phyloP scores from a whole-genome alignment of 2,329 filamentous ascomycete species.

The Fusarium sp. region DNA sequence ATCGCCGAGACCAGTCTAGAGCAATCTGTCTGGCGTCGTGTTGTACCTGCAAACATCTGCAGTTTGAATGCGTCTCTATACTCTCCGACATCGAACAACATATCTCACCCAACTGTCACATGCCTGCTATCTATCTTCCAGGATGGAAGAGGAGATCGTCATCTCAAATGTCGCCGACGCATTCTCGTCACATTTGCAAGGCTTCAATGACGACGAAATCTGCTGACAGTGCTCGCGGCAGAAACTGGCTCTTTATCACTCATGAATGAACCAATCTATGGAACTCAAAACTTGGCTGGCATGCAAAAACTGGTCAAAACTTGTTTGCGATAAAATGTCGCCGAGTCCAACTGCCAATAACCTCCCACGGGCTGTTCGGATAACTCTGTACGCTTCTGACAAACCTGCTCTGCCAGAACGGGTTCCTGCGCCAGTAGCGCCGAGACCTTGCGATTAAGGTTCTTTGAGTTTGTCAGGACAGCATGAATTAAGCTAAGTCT shows the following conservation, averaged over 20 bases:
- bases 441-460: conserved; percentile 17
- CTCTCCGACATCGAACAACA: not conserved
- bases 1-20: not conserved
- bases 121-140: not conserved
- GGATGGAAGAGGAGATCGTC: not conserved
- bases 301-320: conserved; percentile 17
- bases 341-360: conserved; percentile 6
- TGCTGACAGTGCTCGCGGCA: not conserved
- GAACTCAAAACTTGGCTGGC: conserved; percentile 33
- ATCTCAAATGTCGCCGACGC: not conserved
- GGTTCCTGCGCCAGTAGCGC: conserved; percentile 39
- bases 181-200: conserved; percentile 17
- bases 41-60: not conserved
- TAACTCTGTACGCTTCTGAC: conserved; percentile 13
- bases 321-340: not conserved
- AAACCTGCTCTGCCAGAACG: conserved; percentile 3
- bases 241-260: not conserved
- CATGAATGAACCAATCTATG: not conserved
- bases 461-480: conserved; percentile 26
- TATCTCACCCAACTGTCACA: not conserved
- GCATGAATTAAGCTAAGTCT: conserved; percentile 26
- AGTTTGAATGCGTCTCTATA: not conserved
- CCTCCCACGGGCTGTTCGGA: not conserved
- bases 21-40: not conserved
- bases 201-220: not conserved